phyloP scores from a whole-genome alignment of 2,329 filamentous ascomycete genomes.

The Kalmusia sp. region DNA sequence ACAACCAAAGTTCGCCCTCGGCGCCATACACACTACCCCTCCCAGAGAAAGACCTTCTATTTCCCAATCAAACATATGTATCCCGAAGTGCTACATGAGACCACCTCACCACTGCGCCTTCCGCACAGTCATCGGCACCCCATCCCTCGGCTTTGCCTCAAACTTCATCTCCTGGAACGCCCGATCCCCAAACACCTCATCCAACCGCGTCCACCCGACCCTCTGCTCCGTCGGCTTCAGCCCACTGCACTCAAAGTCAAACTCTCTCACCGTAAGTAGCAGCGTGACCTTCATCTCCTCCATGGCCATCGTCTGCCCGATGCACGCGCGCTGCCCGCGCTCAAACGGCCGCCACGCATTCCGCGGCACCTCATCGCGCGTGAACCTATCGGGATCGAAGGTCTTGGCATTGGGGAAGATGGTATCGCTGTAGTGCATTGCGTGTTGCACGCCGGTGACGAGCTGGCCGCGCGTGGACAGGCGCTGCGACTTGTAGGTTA shows the following conservation, averaged over 20 bases:
- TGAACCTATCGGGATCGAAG: constrained; percentile 45
- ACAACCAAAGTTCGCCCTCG: too few relatives aligned
- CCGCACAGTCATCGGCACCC: constrained; percentile 40
- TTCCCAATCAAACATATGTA: too few relatives aligned
- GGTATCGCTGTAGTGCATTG: constrained; percentile 41
- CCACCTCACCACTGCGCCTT: not conserved
- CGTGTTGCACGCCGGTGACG: constrained; percentile 51
- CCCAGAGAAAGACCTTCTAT: too few relatives aligned
- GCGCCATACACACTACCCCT: too few relatives aligned
- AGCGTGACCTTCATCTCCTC: constrained; percentile 61
- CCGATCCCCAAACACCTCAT: constrained; percentile 37
- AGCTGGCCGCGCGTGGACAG: constrained; percentile 53
- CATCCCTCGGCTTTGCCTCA: constrained; percentile 40
- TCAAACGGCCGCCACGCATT: constrained; percentile 64
- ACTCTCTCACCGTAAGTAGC: constrained; percentile 57
- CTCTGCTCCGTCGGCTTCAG: constrained; percentile 35
- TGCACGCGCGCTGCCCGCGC: constrained; percentile 61
- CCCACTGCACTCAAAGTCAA: constrained; percentile 52
- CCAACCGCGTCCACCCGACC: constrained; percentile 34
- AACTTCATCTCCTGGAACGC: constrained; percentile 41
- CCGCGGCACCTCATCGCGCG: constrained; percentile 50
- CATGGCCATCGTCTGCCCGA: constrained; percentile 64
- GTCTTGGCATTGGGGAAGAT: constrained; percentile 33
- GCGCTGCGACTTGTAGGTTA: constrained; percentile 47
- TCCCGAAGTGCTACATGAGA: not conserved